These are phyloP conservation scores for Cryptomeria japonica DNA, from an alignment of 75 land plant genomes.

Conservation along the genomic window DNA sequence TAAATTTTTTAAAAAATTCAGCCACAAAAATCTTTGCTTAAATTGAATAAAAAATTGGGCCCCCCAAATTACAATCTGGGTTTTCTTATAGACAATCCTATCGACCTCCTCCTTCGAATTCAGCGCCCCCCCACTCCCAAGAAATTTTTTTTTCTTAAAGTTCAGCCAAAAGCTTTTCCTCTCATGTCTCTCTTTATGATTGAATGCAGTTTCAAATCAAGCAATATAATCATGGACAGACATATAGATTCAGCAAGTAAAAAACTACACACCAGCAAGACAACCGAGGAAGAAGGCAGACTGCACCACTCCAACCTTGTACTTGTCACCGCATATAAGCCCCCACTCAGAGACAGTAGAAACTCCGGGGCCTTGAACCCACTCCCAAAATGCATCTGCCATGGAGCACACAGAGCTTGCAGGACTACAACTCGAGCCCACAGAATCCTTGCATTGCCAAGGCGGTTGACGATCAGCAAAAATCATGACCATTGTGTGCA, in stretches of 20 bases:
- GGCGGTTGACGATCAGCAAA: slow-evolving; percentile 68
- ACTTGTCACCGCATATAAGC: slow-evolving; percentile 60
- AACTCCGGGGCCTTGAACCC: slow-evolving; percentile 43
- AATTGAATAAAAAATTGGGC: too few species aligned
- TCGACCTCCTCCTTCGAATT: too few species aligned
- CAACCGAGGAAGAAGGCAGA: slow-evolving; percentile 64
- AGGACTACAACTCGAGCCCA: not conserved
- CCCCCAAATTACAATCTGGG: too few species aligned
- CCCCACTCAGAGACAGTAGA: slow-evolving; percentile 79
- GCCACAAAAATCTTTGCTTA: too few species aligned
- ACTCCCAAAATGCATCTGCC: slow-evolving; percentile 46
- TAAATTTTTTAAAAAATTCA: too few species aligned
- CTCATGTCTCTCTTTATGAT: too few species aligned
- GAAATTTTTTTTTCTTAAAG: too few species aligned
- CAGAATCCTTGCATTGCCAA: slow-evolving; percentile 33
- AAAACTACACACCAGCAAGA: slow-evolving; percentile 44
- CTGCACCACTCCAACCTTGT: slow-evolving; percentile 70
- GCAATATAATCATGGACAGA: too few species aligned
- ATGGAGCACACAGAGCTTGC: not conserved
- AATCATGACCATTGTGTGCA: slow-evolving; percentile 82
- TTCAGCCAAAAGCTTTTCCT: too few species aligned
- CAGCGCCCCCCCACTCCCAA: too few species aligned
- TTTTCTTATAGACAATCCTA: too few species aligned
- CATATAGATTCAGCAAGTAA: not conserved
- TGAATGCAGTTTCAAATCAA: too few species aligned